Evolutionary conservation across 164 flowering plant species (phyloP).

Genomic region (Tetracentron sinense): DNA sequence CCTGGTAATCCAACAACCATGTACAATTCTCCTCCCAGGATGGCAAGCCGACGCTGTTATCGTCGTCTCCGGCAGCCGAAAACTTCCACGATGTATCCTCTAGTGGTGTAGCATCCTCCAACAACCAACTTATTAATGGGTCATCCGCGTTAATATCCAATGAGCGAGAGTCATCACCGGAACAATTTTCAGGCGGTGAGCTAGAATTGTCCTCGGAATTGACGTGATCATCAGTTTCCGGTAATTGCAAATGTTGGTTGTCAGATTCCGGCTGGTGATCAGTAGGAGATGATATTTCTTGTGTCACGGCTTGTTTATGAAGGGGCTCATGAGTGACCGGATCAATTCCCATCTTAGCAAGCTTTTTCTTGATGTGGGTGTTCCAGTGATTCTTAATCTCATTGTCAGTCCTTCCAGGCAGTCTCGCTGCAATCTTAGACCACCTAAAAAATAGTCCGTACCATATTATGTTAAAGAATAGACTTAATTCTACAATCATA

Average conservation of each 20-base stretch:
- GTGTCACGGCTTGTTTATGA: conserved; percentile 25
- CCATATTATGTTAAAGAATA: too few relatives aligned
- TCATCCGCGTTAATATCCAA: conserved; percentile 36
- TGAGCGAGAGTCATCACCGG: conserved; percentile 28
- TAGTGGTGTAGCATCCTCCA: conserved; percentile 41
- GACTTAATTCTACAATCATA: too few relatives aligned
- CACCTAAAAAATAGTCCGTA: conserved; percentile 49
- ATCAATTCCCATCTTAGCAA: conserved; percentile 79
- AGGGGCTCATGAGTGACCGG: conserved; percentile 82
- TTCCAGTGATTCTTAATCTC: conserved; percentile 95
- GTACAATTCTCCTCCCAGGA: too few relatives aligned
- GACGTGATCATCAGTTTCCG: conserved; percentile 7
- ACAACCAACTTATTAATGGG: conserved; percentile 40
- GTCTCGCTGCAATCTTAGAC: conserved; percentile 77
- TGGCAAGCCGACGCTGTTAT: conserved; percentile 10
- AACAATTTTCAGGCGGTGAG: conserved; percentile 36
- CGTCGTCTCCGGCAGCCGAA: conserved; percentile 11
- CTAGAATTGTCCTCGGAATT: conserved; percentile 32
- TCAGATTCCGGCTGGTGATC: conserved; percentile 10
- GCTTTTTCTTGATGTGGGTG: conserved; percentile 88
- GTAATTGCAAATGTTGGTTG: background rate
- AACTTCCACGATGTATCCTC: conserved; percentile 36
- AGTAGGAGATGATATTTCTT: conserved; percentile 7
- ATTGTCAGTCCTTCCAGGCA: conserved; percentile 88
- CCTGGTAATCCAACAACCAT: conserved; percentile 64